A percentile compares a stretch with the other conserved stretches of the same genome.
Conservation (phyloP, 2,329 filamentous ascomycete genomes). For the Polytolypa hystricis region DNA sequence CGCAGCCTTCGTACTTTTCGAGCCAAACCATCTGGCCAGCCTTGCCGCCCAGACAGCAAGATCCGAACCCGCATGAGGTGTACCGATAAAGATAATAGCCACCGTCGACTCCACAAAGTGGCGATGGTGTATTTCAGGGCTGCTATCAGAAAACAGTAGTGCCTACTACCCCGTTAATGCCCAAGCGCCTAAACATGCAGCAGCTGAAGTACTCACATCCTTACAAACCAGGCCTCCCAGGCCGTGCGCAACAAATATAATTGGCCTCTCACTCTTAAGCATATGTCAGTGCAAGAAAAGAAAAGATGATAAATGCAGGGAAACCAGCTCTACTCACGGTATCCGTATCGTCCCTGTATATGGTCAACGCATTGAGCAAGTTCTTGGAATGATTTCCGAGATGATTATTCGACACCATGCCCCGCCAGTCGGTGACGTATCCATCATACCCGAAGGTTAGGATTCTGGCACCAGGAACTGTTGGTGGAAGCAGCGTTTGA, state of each 20-base stretch:
- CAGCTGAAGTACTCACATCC: constrained; percentile 11
- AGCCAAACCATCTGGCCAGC: constrained; percentile 2
- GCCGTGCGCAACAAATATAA: constrained; percentile 19
- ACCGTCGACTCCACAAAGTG: constrained; percentile 5
- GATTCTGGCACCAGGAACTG: constrained; percentile 7
- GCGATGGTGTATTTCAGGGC: background rate
- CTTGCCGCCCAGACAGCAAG: constrained; percentile 1
- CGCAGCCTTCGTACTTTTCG: no score
- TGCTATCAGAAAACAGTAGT: background rate
- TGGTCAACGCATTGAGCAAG: background rate
- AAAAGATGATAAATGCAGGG: background rate
- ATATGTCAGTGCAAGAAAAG: background rate
- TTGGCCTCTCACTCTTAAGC: constrained; percentile 8
- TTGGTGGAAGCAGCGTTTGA: constrained; percentile 10
- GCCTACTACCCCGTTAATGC: background rate
- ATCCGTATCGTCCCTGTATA: background rate
- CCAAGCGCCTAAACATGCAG: background rate
- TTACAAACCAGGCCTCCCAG: constrained; percentile 18
- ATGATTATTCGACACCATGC: no score
- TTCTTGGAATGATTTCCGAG: background rate
- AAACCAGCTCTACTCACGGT: background rate
- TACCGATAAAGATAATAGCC: constrained; percentile 12
- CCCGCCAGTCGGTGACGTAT: background rate
- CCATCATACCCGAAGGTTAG: constrained; percentile 11
- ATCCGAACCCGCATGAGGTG: constrained; percentile 10